Conservation (phyloP, 176 grass and related monocot species). For the Zizania latifolia region DNA sequence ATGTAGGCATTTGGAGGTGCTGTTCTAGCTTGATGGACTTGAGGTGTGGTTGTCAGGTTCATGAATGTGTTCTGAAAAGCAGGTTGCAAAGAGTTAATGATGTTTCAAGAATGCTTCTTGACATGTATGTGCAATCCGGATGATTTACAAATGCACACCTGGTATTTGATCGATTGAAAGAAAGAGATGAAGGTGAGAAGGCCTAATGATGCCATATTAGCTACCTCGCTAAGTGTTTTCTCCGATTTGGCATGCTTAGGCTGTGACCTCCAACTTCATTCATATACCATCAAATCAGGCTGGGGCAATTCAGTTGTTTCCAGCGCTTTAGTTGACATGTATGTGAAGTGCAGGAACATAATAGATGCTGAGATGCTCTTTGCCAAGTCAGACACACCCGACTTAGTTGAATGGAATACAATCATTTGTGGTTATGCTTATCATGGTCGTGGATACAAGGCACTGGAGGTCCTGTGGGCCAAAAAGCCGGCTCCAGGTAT, state of each 20-base stretch:
- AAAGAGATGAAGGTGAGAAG: conserved; percentile 39
- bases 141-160: conserved; percentile 22
- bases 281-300: conserved; percentile 34
- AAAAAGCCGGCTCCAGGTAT: not conserved
- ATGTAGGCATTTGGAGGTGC: conserved; percentile 37
- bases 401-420: conserved; percentile 38
- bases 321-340: conserved; percentile 36
- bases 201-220: conserved; percentile 28
- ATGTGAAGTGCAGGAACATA: conserved; percentile 35
- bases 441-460: conserved; percentile 16
- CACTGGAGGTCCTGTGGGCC: not conserved
- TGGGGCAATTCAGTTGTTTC: conserved; percentile 20
- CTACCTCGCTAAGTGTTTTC: conserved; percentile 28
- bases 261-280: conserved; percentile 36
- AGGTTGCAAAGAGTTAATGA: conserved; percentile 32
- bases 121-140: conserved; percentile 43
- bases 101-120: conserved; percentile 38
- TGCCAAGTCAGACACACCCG: not conserved
- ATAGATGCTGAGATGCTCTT: conserved; percentile 25
- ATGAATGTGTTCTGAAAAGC: conserved; percentile 34
- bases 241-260: conserved; percentile 37
- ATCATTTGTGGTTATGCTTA: conserved; percentile 39
- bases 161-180: conserved; percentile 31
- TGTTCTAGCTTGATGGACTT: conserved; percentile 25
- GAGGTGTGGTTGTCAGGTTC: conserved; percentile 34